These are phyloP conservation scores for Orobanche coerulescens DNA, from an alignment of 257 asterid species.

Conservation along the genomic window DNA sequence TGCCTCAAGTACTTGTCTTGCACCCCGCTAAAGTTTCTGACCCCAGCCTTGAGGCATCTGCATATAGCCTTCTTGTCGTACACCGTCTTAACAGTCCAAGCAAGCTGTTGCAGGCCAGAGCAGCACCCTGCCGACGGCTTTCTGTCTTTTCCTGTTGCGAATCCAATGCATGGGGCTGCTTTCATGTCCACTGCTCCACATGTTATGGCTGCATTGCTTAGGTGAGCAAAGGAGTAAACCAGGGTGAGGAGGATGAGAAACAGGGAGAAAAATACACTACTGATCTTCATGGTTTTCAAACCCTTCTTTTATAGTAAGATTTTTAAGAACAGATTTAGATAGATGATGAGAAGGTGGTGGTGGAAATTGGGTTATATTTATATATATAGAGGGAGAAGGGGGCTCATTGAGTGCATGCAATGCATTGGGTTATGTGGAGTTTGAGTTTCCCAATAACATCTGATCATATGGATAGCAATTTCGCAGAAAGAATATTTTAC, in stretches of 20 bases:
- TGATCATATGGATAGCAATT: conserved; percentile 23
- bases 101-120: conserved; percentile 39
- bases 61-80: conserved; percentile 55
- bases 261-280: conserved; percentile 25
- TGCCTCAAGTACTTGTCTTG: conserved; percentile 49
- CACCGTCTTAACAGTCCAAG: conserved; percentile 29
- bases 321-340: background rate
- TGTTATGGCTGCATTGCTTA: conserved; percentile 34
- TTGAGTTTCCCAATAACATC: conserved; percentile 33
- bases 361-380: conserved; percentile 18
- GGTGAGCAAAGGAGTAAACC: conserved; percentile 29
- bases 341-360: conserved; percentile 15
- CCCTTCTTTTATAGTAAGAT: background rate
- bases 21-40: conserved; percentile 41
- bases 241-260: conserved; percentile 35
- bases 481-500: conserved; percentile 32
- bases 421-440: conserved; percentile 28
- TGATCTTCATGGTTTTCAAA: conserved; percentile 34
- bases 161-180: conserved; percentile 42
- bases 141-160: conserved; percentile 34
- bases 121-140: conserved; percentile 38
- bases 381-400: conserved; percentile 27
- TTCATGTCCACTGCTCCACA: conserved; percentile 37
- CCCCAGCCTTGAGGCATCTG: conserved; percentile 52
- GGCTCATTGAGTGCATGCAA: conserved; percentile 1